Percentiles rank a stretch among this genome's conserved stretches.
Conservation (phyloP, 768 basidiomycete species). For the Leccinum subtestaceum region DNA sequence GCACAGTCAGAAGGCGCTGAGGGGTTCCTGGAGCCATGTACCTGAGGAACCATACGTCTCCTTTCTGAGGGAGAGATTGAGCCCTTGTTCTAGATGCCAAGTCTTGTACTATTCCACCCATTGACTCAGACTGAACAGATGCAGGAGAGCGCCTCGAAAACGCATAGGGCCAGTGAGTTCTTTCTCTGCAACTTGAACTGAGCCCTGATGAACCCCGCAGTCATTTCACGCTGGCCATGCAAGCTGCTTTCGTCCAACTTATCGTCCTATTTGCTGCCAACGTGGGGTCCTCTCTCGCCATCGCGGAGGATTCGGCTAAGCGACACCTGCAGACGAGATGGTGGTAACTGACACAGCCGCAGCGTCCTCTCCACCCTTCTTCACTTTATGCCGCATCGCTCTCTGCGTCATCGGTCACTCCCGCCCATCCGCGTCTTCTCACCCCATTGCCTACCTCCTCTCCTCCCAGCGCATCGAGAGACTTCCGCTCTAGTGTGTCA, state of each 20-base stretch:
- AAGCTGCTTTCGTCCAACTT: constrained; percentile 70
- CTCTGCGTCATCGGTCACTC: too few relatives aligned
- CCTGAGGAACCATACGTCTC: constrained; percentile 42
- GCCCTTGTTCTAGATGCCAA: constrained; percentile 18
- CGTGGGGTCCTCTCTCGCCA: too few relatives aligned
- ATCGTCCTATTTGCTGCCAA: constrained; percentile 56
- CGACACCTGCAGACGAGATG: too few relatives aligned
- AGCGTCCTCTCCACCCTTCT: too few relatives aligned
- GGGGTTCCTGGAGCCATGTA: constrained; percentile 61
- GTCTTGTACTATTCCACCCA: background rate
- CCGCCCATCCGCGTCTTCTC: too few relatives aligned
- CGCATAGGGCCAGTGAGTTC: constrained; percentile 50
- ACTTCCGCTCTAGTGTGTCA: too few relatives aligned
- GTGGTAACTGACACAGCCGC: too few relatives aligned
- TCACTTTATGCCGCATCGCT: too few relatives aligned
- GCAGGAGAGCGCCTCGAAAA: constrained; percentile 38
- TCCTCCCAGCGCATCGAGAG: too few relatives aligned
- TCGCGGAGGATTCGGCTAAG: too few relatives aligned
- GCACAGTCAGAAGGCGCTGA: constrained; percentile 48
- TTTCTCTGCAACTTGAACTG: background rate
- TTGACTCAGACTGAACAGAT: constrained; percentile 36
- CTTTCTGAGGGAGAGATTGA: constrained; percentile 36
- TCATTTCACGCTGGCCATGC: constrained; percentile 60
- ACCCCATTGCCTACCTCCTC: too few relatives aligned
- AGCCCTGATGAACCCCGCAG: constrained; percentile 33